Percentiles rank a stretch among this genome's conserved stretches.
Conservation (phyloP, 208 protist species). For the Crithidia mellificae region DNA sequence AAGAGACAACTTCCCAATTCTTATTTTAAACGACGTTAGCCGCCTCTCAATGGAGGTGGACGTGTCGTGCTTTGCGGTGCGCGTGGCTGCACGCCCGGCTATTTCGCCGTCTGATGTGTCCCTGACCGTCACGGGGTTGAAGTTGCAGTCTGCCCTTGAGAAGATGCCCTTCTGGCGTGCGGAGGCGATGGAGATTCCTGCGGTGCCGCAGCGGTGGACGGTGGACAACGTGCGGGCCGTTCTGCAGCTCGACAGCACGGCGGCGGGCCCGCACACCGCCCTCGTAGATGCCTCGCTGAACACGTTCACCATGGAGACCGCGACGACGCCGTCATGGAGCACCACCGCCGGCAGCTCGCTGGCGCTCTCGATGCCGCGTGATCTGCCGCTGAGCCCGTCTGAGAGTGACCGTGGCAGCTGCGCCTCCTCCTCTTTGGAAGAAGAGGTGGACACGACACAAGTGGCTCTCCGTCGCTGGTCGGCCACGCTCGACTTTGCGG, state of each 20-base stretch:
- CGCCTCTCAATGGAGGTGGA: constrained; percentile 25
- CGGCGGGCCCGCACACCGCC: not conserved
- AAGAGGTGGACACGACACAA: constrained; percentile 22
- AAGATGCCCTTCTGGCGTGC: constrained; percentile 37
- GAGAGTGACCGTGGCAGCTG: constrained; percentile 34
- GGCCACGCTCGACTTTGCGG: constrained; percentile 23
- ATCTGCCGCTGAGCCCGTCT: constrained; percentile 19
- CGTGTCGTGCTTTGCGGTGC: constrained; percentile 12
- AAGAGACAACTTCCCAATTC: constrained; percentile 26
- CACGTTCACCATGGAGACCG: constrained; percentile 22
- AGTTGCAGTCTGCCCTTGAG: constrained; percentile 16
- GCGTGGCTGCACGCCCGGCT: not conserved
- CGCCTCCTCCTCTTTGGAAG: constrained; percentile 29
- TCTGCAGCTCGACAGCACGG: constrained; percentile 14
- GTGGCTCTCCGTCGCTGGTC: constrained; percentile 28
- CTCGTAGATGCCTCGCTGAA: constrained; percentile 13
- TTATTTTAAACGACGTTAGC: constrained; percentile 22
- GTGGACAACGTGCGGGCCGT: constrained; percentile 21
- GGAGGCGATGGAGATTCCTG: constrained; percentile 21
- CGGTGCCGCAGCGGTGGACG: constrained; percentile 16
- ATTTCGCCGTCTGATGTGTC: constrained; percentile 13
- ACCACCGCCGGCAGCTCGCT: not conserved
- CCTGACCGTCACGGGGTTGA: constrained; percentile 18
- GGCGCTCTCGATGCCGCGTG: constrained; percentile 10
- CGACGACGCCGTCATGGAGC: not conserved